Conservation (phyloP, 2,329 filamentous ascomycete species). For the Lojkania enalia region DNA sequence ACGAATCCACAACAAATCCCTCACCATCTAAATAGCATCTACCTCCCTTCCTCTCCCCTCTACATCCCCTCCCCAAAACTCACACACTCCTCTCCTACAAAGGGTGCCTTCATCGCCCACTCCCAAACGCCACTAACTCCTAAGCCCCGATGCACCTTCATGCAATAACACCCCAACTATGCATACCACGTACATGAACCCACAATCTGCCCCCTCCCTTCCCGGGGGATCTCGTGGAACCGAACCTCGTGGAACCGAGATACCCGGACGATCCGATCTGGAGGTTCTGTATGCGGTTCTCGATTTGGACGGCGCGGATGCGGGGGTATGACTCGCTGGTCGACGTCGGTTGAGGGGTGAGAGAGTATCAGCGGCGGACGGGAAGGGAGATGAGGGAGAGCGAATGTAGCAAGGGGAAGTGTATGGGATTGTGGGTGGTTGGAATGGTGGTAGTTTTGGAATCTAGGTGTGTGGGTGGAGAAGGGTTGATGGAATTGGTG, state of each 20-base stretch:
- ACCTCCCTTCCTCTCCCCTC: too few relatives aligned
- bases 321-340: neutral
- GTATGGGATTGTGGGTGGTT: neutral
- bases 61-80: too few relatives aligned
- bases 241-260: neutral
- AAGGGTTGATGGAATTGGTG: neutral
- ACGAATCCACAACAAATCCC: too few relatives aligned
- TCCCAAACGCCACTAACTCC: neutral
- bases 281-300: neutral
- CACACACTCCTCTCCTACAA: too few relatives aligned
- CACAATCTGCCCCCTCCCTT: neutral
- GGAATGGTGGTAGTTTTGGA: neutral
- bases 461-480: neutral
- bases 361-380: neutral
- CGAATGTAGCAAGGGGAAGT: neutral
- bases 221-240: neutral
- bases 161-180: constrained; percentile 10
- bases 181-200: neutral
- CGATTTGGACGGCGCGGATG: neutral
- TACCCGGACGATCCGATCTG: neutral
- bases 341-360: neutral
- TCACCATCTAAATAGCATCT: too few relatives aligned
- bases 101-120: neutral
- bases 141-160: neutral
- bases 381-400: neutral